phyloP scores from a whole-genome alignment of 108 stramenopile genomes.

The Schizochytrium sp. region DNA sequence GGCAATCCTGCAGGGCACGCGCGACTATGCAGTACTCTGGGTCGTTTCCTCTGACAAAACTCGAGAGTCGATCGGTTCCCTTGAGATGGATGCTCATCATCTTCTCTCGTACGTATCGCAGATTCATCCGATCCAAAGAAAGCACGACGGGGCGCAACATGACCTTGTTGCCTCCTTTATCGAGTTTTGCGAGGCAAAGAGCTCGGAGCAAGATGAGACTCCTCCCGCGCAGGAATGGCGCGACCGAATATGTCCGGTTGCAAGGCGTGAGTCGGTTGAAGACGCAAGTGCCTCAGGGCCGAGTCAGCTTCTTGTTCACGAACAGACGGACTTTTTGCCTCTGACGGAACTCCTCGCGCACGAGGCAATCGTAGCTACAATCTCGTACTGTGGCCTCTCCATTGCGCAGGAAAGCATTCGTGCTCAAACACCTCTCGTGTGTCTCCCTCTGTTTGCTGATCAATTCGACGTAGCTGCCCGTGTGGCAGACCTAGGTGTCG shows the following conservation, averaged over 20 bases:
- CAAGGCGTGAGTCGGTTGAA: neutral
- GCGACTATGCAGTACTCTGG: neutral
- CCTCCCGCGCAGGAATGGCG: no score
- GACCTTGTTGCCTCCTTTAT: neutral
- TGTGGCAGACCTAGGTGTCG: neutral
- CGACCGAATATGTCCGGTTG: no score
- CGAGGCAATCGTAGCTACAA: neutral
- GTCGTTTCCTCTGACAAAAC: neutral
- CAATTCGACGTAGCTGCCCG: slow-evolving; percentile 2
- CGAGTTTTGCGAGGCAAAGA: neutral
- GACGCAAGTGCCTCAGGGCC: neutral
- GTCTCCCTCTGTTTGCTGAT: neutral
- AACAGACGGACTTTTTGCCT: neutral
- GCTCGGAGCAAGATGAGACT: no score
- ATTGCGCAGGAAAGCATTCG: neutral
- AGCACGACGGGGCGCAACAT: neutral
- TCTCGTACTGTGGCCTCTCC: neutral
- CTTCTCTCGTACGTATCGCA: neutral
- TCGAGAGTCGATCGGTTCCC: neutral
- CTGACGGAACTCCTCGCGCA: neutral
- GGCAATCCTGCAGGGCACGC: neutral
- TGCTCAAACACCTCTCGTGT: neutral
- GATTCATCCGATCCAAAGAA: neutral
- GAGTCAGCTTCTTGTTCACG: neutral
- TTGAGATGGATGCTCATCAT: neutral